Conservation (phyloP, 2,329 filamentous ascomycete species). For the Hypocrella siamensis region DNA sequence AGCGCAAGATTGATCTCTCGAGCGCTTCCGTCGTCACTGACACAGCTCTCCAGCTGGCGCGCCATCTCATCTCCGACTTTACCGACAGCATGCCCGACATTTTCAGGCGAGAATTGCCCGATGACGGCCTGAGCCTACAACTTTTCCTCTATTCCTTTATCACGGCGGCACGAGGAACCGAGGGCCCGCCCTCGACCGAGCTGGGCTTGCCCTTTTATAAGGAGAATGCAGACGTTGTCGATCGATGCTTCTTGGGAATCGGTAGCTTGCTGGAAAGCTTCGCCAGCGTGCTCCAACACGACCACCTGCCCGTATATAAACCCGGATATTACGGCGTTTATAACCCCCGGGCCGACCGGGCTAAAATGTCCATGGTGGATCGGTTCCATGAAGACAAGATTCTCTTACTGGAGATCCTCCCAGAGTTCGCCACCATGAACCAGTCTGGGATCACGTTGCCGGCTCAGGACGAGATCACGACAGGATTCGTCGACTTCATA, state of each 20-base stretch:
- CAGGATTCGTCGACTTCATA: background rate
- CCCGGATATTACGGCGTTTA: background rate
- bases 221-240: background rate
- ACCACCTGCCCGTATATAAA: background rate
- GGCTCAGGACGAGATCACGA: background rate
- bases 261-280: background rate
- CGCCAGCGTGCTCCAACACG: background rate
- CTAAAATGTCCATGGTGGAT: background rate
- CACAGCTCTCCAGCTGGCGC: background rate
- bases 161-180: background rate
- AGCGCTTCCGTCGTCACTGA: background rate
- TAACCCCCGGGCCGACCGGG: background rate
- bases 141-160: background rate
- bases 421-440: background rate
- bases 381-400: background rate
- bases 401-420: background rate
- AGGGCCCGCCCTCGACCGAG: background rate
- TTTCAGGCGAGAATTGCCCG: background rate
- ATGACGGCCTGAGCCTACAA: background rate
- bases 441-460: background rate
- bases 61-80: background rate
- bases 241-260: background rate
- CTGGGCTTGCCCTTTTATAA: background rate
- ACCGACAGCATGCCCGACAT: background rate
- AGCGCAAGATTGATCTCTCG: background rate